phyloP scores from a whole-genome alignment of 2,329 filamentous ascomycete species.

The Byssochlamys sp. region DNA sequence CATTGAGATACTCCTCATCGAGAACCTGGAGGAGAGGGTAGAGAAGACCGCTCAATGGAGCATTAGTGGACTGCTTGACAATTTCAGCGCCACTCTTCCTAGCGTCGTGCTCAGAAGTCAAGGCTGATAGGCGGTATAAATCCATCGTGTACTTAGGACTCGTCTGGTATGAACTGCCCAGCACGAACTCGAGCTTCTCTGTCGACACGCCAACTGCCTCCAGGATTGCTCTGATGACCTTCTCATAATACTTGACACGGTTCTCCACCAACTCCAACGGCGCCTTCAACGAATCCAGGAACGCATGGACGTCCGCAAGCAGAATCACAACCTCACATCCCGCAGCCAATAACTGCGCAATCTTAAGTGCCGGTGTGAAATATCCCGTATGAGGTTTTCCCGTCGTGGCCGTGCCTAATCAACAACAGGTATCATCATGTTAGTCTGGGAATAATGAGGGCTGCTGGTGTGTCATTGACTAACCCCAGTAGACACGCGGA shows the following conservation, averaged over 20 bases:
- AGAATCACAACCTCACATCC: slow-evolving; percentile 75
- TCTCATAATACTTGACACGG: slow-evolving; percentile 74
- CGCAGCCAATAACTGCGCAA: slow-evolving; percentile 75
- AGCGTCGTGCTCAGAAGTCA: slow-evolving; percentile 68
- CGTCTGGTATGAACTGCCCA: slow-evolving; percentile 71
- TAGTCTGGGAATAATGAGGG: not conserved
- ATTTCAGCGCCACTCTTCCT: slow-evolving; percentile 88
- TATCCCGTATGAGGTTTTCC: slow-evolving; percentile 85
- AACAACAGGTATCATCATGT: not conserved
- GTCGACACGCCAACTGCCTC: slow-evolving; percentile 69
- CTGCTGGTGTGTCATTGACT: not conserved
- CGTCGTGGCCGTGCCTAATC: slow-evolving; percentile 58
- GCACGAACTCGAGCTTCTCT: slow-evolving; percentile 70
- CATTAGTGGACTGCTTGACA: slow-evolving; percentile 80
- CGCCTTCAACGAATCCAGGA: slow-evolving; percentile 55
- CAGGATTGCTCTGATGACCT: slow-evolving; percentile 63
- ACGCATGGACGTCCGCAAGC: slow-evolving; percentile 55
- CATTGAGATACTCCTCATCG: slow-evolving; percentile 79
- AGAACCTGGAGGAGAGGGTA: slow-evolving; percentile 84
- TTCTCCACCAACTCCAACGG: slow-evolving; percentile 77
- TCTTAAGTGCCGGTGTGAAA: slow-evolving; percentile 79
- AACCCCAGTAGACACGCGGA: slow-evolving; percentile 27
- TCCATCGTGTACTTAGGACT: slow-evolving; percentile 71
- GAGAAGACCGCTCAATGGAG: slow-evolving; percentile 62
- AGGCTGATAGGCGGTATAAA: slow-evolving; percentile 62